phyloP scores from a whole-genome alignment of 768 basidiomycete species.

The Sistotremastrum niveocremeum region DNA sequence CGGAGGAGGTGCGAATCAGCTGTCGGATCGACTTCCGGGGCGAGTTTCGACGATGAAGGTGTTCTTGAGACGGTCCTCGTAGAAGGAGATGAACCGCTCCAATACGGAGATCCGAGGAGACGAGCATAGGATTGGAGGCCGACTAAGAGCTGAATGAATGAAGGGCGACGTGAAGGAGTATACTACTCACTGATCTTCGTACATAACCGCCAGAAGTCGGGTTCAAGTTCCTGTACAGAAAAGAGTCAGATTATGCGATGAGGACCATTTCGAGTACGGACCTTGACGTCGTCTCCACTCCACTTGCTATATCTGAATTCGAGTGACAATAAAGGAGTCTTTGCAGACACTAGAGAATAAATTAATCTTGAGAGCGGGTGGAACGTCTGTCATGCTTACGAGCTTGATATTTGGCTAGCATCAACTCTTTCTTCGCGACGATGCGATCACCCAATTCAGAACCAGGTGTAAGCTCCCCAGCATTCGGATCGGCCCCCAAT shows the following conservation, averaged over 20 bases:
- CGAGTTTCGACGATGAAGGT: background rate
- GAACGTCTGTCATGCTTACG: background rate
- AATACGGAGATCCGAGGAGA: too few species aligned
- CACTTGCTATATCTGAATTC: slow-evolving; percentile 34
- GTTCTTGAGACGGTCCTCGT: background rate
- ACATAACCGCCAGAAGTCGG: slow-evolving; percentile 16
- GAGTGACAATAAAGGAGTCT: slow-evolving; percentile 23
- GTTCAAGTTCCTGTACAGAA: slow-evolving; percentile 1
- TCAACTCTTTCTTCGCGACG: background rate
- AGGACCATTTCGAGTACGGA: slow-evolving; percentile 24
- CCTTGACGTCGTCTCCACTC: slow-evolving; percentile 29
- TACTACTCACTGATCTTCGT: slow-evolving; percentile 18
- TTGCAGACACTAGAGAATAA: slow-evolving; percentile 17
- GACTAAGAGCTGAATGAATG: slow-evolving; percentile 4
- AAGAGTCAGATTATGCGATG: background rate
- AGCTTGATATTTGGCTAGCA: background rate
- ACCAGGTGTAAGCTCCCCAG: slow-evolving; percentile 12
- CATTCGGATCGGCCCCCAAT: slow-evolving; percentile 8
- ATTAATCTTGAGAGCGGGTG: background rate
- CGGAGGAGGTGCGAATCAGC: background rate
- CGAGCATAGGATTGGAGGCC: background rate
- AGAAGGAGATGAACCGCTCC: background rate
- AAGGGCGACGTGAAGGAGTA: slow-evolving; percentile 8
- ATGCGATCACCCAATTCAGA: background rate
- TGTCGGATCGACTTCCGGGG: background rate